Evolutionary conservation across 2,329 filamentous ascomycete genomes (phyloP).

Genomic region (Monilinia laxa): DNA sequence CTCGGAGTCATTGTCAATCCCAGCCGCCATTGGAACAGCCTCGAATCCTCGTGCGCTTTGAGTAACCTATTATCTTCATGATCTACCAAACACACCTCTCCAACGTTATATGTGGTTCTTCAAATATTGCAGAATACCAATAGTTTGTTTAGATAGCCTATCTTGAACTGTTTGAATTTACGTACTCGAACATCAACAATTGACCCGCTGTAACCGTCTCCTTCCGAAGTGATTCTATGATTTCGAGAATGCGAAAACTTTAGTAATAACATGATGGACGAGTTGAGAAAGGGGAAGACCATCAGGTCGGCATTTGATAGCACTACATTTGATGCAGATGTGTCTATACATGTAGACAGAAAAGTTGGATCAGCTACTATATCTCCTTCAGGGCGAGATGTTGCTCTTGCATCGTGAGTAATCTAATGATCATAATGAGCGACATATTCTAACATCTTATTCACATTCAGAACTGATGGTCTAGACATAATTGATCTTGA

Average conservation of each 20-base stretch:
- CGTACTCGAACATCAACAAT: not conserved
- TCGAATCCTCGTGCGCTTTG: not conserved
- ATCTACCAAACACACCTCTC: not conserved
- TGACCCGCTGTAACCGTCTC: not conserved
- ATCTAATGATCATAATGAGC: not conserved
- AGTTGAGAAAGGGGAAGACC: constrained; percentile 54
- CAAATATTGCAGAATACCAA: constrained; percentile 4
- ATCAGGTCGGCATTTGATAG: constrained; percentile 76
- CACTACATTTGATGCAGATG: constrained; percentile 81
- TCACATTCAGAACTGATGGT: constrained; percentile 61
- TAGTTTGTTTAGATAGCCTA: constrained; percentile 6
- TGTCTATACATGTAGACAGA: constrained; percentile 74
- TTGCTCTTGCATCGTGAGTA: constrained; percentile 74
- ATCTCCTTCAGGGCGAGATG: constrained; percentile 84
- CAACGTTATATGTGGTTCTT: not conserved
- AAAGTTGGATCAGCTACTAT: constrained; percentile 85
- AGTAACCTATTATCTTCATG: not conserved
- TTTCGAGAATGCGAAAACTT: constrained; percentile 27
- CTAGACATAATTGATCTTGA: constrained; percentile 91
- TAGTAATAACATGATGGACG: constrained; percentile 36
- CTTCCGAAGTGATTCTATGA: not conserved
- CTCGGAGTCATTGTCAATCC: too few species aligned
- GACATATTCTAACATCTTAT: not conserved
- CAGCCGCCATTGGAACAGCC: not conserved
- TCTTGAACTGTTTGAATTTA: constrained; percentile 5